Evolutionary conservation across 1,284 basidiomycete genomes (phyloP).

Genomic region (Golubevia pallescens): DNA sequence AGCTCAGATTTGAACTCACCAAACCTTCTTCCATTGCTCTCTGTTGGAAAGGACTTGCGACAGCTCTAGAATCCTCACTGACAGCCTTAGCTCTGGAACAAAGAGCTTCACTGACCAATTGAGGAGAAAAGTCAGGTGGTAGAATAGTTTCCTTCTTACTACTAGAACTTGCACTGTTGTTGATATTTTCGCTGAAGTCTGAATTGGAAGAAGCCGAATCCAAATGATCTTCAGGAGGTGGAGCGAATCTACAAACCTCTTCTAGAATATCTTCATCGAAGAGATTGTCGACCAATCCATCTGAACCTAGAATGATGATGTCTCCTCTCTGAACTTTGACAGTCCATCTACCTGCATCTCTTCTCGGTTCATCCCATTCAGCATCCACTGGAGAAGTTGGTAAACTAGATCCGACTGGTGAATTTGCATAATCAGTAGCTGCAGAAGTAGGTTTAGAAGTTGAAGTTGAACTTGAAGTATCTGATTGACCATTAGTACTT

Average conservation of each 20-base stretch:
- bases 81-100: slow-evolving; percentile 68
- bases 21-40: slow-evolving; percentile 69
- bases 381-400: slow-evolving; percentile 4
- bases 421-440: no score
- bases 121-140: slow-evolving; percentile 59
- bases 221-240: slow-evolving; percentile 21
- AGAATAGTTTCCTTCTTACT: no score
- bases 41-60: slow-evolving; percentile 69
- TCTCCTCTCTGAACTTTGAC: slow-evolving; percentile 83
- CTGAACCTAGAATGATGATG: slow-evolving; percentile 84
- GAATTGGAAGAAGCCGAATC: not conserved
- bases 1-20: not conserved
- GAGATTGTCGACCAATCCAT: slow-evolving; percentile 90
- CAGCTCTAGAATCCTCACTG: slow-evolving; percentile 67
- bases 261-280: slow-evolving; percentile 95
- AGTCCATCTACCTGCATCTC: slow-evolving; percentile 75
- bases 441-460: no score
- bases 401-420: not conserved
- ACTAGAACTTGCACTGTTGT: not conserved
- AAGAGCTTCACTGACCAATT: slow-evolving; percentile 68
- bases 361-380: slow-evolving; percentile 51
- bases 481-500: no score
- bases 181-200: not conserved
- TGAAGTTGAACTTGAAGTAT: no score
- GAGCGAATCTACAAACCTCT: slow-evolving; percentile 77